phyloP scores from a whole-genome alignment of 2,329 filamentous ascomycete species.

The Endoconidiophora polonica region DNA sequence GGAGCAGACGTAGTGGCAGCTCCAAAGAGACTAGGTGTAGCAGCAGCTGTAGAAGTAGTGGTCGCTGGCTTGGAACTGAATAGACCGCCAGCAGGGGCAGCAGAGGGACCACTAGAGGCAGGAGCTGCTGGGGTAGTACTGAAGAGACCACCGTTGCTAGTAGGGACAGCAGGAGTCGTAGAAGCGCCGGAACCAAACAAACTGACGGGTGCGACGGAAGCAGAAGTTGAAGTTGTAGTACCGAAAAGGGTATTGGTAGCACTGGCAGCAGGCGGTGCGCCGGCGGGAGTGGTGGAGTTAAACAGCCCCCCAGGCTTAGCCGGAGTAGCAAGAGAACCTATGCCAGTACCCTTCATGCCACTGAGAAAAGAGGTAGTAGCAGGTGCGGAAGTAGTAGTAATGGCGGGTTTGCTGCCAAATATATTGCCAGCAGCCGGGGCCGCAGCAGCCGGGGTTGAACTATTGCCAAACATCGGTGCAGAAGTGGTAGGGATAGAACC shows the following conservation, averaged over 20 bases:
- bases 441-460: conserved; percentile 23
- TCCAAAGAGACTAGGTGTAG: conserved; percentile 20
- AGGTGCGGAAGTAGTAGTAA: conserved; percentile 6
- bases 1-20: conserved; percentile 9
- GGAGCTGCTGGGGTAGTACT: conserved; percentile 11
- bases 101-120: conserved; percentile 15
- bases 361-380: conserved; percentile 14
- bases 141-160: conserved; percentile 26
- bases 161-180: conserved; percentile 13
- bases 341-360: not conserved
- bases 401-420: conserved; percentile 17
- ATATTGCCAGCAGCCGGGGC: conserved; percentile 34
- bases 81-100: conserved; percentile 16
- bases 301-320: conserved; percentile 17
- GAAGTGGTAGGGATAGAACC: conserved; percentile 10
- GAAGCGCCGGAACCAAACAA: conserved; percentile 16
- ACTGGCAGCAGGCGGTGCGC: conserved; percentile 2
- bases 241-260: conserved; percentile 16
- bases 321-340: conserved; percentile 2
- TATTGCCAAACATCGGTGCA: conserved; percentile 8
- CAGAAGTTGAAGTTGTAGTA: conserved; percentile 14
- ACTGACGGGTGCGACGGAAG: conserved; percentile 16
- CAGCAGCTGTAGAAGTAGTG: conserved; percentile 19
- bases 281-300: conserved; percentile 15
- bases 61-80: conserved; percentile 14